Base-by-base conservation (phyloP, 1,284 basidiomycete species). In the Tylopilus sp. region DNA sequence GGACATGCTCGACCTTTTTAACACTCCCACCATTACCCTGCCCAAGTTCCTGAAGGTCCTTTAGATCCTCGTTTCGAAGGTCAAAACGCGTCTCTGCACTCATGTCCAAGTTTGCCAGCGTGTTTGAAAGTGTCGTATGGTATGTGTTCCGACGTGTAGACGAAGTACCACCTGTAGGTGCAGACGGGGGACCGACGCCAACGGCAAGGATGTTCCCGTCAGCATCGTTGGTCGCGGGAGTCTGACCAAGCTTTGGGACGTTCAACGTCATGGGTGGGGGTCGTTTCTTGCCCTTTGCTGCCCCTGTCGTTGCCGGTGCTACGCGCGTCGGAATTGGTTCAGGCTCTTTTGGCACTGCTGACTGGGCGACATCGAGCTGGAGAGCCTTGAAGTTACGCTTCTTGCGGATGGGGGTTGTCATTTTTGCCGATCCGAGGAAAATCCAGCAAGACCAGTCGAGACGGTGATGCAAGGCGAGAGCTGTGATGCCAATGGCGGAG, bases 21-120 rank as follows among this genome's bases (percentile, higher is more conserved):
- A 99, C 96, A 46, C 94, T 97, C 36, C 96, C 95, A 1, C 95
- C 94, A 64, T 98, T 98, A n/a, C 95, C 95, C 56, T 93, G 87
- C 0, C 95, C 95, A 3, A 99, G 78, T 69, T 99, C 95, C 26
- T 81, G 77, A 29, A 98, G 68, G 54, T 92, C 85, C 68, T 85
- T 84, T 59, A 94, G 73, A 68, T 94, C 91, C 63, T 88, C 87
- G 59, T 85, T 84, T 57, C 82, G 80, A 55, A 94, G 73, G 62
- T 91, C 85, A 52, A 78, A 81, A 63, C 85, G 86, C 61, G 82
- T 81, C 69, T 88, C 84, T 31, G 81, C 80, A 57, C 85, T 86
- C 72, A 89, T 71, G 61, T 88, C 79, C 55, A 91, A 69, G 61
- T 81, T 82, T 48, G 85, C 85, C 14, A 91, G 75, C 12, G 85